phyloP scores from a whole-genome alignment of 2,329 filamentous ascomycete species.

The Exserohilum turcica region DNA sequence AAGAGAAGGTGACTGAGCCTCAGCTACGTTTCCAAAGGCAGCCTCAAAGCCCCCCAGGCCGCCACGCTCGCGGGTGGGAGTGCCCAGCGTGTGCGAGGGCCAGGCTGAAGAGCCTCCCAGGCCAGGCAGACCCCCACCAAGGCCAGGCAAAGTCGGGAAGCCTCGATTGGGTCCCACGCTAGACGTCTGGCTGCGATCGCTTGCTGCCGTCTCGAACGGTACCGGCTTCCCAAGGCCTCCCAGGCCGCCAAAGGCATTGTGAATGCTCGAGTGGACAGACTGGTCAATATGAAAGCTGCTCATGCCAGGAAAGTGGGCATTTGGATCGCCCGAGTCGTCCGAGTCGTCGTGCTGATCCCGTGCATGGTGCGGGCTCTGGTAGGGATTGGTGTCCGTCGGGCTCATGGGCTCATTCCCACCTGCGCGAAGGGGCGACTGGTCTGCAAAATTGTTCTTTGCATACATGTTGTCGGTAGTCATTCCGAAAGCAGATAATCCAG shows the following conservation, averaged over 20 bases:
- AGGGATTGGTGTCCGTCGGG: conserved; percentile 94
- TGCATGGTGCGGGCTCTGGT: conserved; percentile 84
- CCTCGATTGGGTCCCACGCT: conserved; percentile 77
- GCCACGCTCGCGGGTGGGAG: conserved; percentile 65
- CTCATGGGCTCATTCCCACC: conserved; percentile 74
- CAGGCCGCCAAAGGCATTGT: conserved; percentile 61
- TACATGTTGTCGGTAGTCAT: conserved; percentile 64
- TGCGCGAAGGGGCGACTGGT: conserved; percentile 59
- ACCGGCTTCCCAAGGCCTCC: conserved; percentile 55
- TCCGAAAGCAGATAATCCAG: conserved; percentile 64
- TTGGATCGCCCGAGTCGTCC: conserved; percentile 60
- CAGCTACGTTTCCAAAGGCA: conserved; percentile 76
- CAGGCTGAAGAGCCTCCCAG: conserved; percentile 66
- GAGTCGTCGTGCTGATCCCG: conserved; percentile 67
- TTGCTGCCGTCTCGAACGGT: conserved; percentile 64
- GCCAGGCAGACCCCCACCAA: conserved; percentile 62
- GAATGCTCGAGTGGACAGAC: conserved; percentile 50
- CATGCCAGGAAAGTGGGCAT: conserved; percentile 57
- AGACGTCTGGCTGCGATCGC: conserved; percentile 91
- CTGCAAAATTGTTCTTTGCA: conserved; percentile 62
- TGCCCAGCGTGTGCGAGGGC: conserved; percentile 73
- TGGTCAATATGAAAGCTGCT: conserved; percentile 59
- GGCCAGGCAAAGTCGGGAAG: conserved; percentile 66
- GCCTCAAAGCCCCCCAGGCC: conserved; percentile 57
- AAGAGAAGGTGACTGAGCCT: conserved; percentile 76